phyloP scores from a whole-genome alignment of 2,329 filamentous ascomycete species.

The Mariannaea elegans region DNA sequence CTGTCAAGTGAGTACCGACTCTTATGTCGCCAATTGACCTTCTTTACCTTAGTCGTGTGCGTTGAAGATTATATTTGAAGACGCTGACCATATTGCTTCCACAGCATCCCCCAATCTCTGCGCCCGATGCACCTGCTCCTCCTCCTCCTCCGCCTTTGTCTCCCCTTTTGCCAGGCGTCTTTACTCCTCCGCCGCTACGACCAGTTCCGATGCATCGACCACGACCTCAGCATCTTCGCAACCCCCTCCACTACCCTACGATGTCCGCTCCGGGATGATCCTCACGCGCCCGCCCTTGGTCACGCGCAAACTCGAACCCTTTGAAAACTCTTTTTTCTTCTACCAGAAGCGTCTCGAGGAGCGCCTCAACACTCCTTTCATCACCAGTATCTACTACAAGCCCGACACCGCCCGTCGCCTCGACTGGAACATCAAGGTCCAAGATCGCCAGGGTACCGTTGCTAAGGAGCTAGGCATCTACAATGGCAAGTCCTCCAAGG shows the following conservation, averaged over 20 bases:
- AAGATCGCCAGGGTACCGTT: constrained; percentile 75
- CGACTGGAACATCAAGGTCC: constrained; percentile 90
- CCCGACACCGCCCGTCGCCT: constrained; percentile 82
- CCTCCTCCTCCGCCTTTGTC: constrained; percentile 35
- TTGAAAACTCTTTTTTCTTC: constrained; percentile 94
- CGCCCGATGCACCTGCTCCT: constrained; percentile 49
- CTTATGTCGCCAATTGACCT: constrained; percentile 31
- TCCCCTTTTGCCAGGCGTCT: constrained; percentile 41
- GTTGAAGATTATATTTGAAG: background rate
- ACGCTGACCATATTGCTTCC: constrained; percentile 4
- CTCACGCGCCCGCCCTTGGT: constrained; percentile 89
- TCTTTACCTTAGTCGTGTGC: constrained; percentile 3
- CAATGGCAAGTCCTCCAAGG: constrained; percentile 72
- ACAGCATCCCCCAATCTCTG: constrained; percentile 46
- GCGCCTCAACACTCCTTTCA: constrained; percentile 86
- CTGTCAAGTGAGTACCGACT: constrained; percentile 56
- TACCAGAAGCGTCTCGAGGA: constrained; percentile 98
- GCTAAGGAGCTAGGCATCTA: constrained; percentile 88
- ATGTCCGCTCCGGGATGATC: constrained; percentile 74
- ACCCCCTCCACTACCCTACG: constrained; percentile 48
- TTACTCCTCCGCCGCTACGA: constrained; percentile 45
- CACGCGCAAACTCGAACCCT: constrained; percentile 83
- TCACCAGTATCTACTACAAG: constrained; percentile 94
- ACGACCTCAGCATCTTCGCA: constrained; percentile 31
- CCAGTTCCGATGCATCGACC: constrained; percentile 29